Conservation (phyloP, 1,139 yeast genomes). For the Pneumocystis oryctolagi region DNA sequence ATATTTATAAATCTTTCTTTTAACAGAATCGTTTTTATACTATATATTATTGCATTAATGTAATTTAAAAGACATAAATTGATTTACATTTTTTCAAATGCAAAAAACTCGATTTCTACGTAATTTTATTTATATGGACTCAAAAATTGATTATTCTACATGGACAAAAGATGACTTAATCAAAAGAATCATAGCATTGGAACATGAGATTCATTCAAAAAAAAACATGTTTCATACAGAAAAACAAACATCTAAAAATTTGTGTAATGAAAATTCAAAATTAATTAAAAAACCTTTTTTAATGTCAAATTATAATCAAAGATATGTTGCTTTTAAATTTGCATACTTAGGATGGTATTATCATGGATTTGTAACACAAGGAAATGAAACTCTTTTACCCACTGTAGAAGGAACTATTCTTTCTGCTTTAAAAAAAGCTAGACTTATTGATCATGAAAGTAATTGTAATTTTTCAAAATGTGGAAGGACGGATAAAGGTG, state of each 20-base stretch:
- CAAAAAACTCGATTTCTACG: not conserved
- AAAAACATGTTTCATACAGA: not conserved
- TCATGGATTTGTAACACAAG: constrained; percentile 76
- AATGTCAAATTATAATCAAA: constrained; percentile 46
- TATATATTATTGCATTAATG: no score
- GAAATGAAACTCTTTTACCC: constrained; percentile 59
- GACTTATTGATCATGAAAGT: constrained; percentile 41
- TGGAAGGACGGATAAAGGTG: constrained; percentile 94
- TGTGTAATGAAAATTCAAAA: not conserved
- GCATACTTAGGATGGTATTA: constrained; percentile 90
- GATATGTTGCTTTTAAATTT: constrained; percentile 66
- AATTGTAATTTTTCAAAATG: constrained; percentile 64
- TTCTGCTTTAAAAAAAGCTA: constrained; percentile 53
- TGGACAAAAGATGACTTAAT: constrained; percentile 43
- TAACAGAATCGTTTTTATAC: no score
- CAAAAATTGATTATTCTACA: constrained; percentile 25
- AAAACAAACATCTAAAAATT: not conserved
- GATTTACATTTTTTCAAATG: not conserved
- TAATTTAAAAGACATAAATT: not conserved
- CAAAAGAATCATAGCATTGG: constrained; percentile 34
- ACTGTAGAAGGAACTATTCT: constrained; percentile 73
- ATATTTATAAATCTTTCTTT: no score
- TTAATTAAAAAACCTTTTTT: constrained; percentile 33
- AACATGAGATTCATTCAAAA: constrained; percentile 19
- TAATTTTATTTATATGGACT: constrained; percentile 10